Conservation (phyloP, 2,329 filamentous ascomycete genomes). For the Penicillium sp. region DNA sequence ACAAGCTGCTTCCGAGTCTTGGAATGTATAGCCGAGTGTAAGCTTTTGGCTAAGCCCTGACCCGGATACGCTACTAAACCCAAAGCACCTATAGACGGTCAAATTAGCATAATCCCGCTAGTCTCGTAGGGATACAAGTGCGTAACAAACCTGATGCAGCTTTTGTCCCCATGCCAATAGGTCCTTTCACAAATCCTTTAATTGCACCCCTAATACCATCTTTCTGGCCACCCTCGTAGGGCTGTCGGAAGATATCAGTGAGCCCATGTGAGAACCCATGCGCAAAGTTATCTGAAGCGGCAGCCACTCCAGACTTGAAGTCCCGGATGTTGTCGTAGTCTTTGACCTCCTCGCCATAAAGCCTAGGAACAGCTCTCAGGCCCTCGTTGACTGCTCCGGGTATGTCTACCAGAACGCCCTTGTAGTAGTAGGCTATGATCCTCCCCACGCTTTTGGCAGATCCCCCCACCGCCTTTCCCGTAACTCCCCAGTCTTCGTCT, state of each 20-base stretch:
- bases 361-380: slow-evolving; percentile 32
- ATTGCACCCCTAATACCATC: slow-evolving; percentile 34
- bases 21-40: slow-evolving; percentile 26
- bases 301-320: slow-evolving; percentile 32
- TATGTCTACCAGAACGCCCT: slow-evolving; percentile 38
- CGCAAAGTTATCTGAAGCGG: slow-evolving; percentile 34
- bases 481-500: background rate
- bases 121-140: background rate
- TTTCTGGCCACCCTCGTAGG: slow-evolving; percentile 30
- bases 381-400: slow-evolving; percentile 39
- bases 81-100: slow-evolving; percentile 18
- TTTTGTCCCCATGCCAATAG: slow-evolving; percentile 8
- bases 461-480: slow-evolving; percentile 12
- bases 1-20: slow-evolving; percentile 27
- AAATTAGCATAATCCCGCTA: background rate
- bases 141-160: slow-evolving; percentile 5
- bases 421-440: slow-evolving; percentile 28
- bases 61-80: slow-evolving; percentile 35
- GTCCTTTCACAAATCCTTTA: slow-evolving; percentile 38
- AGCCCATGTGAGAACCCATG: slow-evolving; percentile 36
- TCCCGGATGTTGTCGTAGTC: slow-evolving; percentile 34
- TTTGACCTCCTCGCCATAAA: slow-evolving; percentile 39
- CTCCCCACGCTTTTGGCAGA: slow-evolving; percentile 27
- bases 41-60: slow-evolving; percentile 34
- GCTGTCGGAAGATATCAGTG: slow-evolving; percentile 31